Percentiles rank a stretch among this genome's conserved stretches.
Conservation (phyloP, 495 filamentous ascomycete species). For the Aspergillus heteromorphus region DNA sequence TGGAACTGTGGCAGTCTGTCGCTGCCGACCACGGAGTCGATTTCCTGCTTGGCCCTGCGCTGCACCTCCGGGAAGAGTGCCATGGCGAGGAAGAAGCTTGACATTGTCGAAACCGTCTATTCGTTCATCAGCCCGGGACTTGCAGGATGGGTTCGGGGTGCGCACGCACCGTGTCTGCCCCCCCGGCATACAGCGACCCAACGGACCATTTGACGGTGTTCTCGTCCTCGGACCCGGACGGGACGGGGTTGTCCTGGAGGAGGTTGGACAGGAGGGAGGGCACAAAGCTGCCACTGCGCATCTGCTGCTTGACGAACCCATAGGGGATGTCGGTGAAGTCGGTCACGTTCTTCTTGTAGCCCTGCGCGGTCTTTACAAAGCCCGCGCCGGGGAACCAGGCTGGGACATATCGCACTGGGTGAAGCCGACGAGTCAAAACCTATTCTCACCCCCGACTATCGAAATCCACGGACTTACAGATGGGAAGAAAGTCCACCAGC, state of each 20-base stretch:
- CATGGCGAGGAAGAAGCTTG: slow-evolving; percentile 44
- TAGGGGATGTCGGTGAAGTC: slow-evolving; percentile 31
- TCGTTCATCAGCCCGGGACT: not conserved
- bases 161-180: slow-evolving; percentile 45
- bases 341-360: slow-evolving; percentile 21
- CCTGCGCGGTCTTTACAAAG: slow-evolving; percentile 33
- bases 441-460: too few relatives aligned
- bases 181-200: slow-evolving; percentile 50
- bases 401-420: slow-evolving; percentile 28
- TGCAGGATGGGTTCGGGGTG: not conserved
- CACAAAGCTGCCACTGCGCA: slow-evolving; percentile 23
- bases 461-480: slow-evolving; percentile 11
- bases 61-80: slow-evolving; percentile 45
- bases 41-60: slow-evolving; percentile 50
- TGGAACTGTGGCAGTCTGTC: slow-evolving; percentile 18
- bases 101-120: slow-evolving; percentile 25
- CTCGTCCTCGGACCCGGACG: slow-evolving; percentile 24
- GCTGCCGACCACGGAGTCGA: slow-evolving; percentile 47
- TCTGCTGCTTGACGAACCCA: slow-evolving; percentile 40
- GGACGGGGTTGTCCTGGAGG: slow-evolving; percentile 18
- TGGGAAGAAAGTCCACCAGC: slow-evolving; percentile 41
- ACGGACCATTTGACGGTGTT: slow-evolving; percentile 40
- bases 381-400: slow-evolving; percentile 43
- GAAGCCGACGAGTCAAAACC: not conserved
- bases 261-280: slow-evolving; percentile 36